Evolutionary conservation across 2,329 filamentous ascomycete species (phyloP), one percentile per base, ranked within the genome.

Genomic region (Aspergillus fischeri): DNA sequence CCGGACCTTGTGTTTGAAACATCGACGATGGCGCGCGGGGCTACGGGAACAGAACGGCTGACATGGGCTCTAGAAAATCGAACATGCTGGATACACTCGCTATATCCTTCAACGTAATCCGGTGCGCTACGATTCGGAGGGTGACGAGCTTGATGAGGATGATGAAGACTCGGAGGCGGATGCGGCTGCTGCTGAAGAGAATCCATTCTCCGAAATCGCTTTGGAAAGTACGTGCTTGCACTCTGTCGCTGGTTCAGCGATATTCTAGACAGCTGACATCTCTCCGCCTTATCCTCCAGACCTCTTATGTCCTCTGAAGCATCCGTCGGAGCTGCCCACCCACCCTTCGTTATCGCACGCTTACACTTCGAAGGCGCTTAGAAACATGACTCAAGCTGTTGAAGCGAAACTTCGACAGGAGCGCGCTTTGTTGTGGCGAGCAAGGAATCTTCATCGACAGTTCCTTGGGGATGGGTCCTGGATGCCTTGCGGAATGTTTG

Each of bases 51-150:
- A 24, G 24, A 5, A 47, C 10, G 44, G 24, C 20, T 47, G 44
- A 47, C 21, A 14, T 50, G 52, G 17, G 17, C n/a, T 51, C 17
- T 59, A 86, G 82, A 81, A 78, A 72, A 78, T 86, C 61, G 80
- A 84, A 49, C 84, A 87, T 67, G 84, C 83, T 45, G 85, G 85
- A 49, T 86, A 86, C 69, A 76, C 79, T 45, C 79, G 85, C 64
- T 78, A 82, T 66, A 85, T 86, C 52, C 75, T 87, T 50, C 77
- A 80, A 61, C 79, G 76, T 44, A 87, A 86, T 57, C 85, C 85
- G 5, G 76, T 78, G 52, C 80, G 82, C 61, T 85, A 82, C 69
- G 85, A 88, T 66, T 82, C 81, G n/a, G 83, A 87, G 66, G 85
- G 85, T 54, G 84, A 85, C 60, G 80, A 86, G 59, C 76, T 86